Evolutionary conservation across 345 rosid genomes (phyloP).

Genomic region (Theobroma cacao): DNA sequence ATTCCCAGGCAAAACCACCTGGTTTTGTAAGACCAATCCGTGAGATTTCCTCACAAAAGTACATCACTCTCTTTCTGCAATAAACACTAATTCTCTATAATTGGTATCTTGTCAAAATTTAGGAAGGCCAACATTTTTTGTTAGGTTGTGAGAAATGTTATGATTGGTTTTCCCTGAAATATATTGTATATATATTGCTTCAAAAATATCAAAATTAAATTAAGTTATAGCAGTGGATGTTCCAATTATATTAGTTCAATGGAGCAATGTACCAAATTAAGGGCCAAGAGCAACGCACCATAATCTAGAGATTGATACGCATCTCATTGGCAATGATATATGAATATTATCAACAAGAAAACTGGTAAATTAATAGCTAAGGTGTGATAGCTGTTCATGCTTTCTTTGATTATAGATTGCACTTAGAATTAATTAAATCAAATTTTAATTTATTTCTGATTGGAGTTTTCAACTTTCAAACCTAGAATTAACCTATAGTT

Average conservation of each 20-base stretch:
- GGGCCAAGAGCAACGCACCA: conserved; percentile 3
- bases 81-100: background rate
- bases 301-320: background rate
- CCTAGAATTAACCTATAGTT: no score
- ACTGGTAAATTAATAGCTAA: no score
- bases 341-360: background rate
- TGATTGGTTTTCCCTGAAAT: background rate
- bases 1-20: conserved; percentile 20
- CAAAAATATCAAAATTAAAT: background rate
- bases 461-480: no score
- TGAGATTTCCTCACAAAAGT: background rate
- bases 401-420: no score
- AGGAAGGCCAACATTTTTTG: background rate
- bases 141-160: background rate
- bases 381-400: no score
- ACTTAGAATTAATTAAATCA: no score
- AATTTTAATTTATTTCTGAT: no score
- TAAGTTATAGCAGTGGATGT: background rate
- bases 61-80: background rate
- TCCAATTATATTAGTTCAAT: background rate
- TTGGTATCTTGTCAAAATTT: background rate
- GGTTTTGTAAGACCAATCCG: background rate
- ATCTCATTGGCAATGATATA: background rate
- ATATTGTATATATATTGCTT: background rate
- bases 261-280: background rate